Evolutionary conservation across 2,329 filamentous ascomycete species (phyloP), one percentile per base, ranked within the genome.

Genomic region (Zymoseptoria pseudotritici): DNA sequence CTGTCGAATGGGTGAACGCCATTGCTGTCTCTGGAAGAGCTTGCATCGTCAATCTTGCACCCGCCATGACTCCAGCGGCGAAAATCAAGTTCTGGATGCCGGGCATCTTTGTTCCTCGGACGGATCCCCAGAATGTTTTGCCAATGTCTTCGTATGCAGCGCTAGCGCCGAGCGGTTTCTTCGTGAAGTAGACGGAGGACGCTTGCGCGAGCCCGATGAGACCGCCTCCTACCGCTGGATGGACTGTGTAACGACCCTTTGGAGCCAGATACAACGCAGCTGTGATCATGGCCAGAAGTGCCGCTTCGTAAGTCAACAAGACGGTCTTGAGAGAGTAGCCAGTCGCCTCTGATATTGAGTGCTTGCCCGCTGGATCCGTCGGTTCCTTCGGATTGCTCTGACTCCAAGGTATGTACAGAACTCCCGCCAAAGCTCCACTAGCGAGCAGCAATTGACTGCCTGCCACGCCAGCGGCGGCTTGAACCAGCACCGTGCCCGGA

Each of bases 401-500:
- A 17, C 36, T 46, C 36, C 36, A 46, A 1, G 36, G 36, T 6
- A 46, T 46, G 17, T 46, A 46, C 13, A 46, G 2, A 7, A n/a
- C 13, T 46, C 36, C 36, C 13, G 36, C 36, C 13, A 46, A 46
- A 46, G 36, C 36, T 11, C 36, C 36, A 46, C 36, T 46, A 4
- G 36, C 36, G 13, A 46, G 36, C 17, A 46, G 17, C 36, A 46
- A 17, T 46, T 46, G 36, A 46, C 36, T 46, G 13, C 36, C 36
- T 2, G 68, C 73, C 2, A 85, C 74, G 1, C 82, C 80, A 11
- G 79, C 74, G 1, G 80, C 84, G 10, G 84, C 67, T 71, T 89
- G 86, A 0, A 82, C 80, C 54, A 87, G 79, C 5, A 87, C 78
- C 0, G 85, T 87, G 0, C 86, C 86, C 0, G 86, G 85, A 61